Base-by-base conservation (phyloP, 2,329 filamentous ascomycete genomes). In the Beauveria medogensis region DNA sequence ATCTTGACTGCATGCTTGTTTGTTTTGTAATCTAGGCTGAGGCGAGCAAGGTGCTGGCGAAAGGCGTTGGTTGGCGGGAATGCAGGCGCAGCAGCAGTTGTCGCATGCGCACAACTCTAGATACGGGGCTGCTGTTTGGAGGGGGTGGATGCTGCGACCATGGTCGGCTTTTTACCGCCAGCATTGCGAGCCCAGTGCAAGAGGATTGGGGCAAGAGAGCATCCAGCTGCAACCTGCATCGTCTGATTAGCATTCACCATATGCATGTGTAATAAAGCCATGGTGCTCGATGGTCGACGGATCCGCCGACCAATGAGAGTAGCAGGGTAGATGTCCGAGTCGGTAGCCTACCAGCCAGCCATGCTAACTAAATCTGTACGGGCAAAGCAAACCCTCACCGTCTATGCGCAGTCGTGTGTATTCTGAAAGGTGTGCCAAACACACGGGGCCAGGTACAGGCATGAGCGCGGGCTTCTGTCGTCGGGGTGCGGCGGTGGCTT, bases 151-250 rank as follows among this genome's bases (percentile, higher is more conserved):
- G 52, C 14, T 37, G 52, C 18, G 28, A 22, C 44, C 18, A 28
- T 37, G 34, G 20, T 26, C 8, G n/a, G 14, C 30, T 37, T 57
- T 57, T 57, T 57, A 57, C 55, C 55, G 44, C 55, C 55, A 57
- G 43, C n/a, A 28, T 24, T 40, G 53, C 6, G 30, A 41, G 53
- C 40, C 28, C 12, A 41, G 24, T 40, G 53, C 6, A 46, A 41
- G 53, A 34, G 40, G 9, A 30, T 20, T 46, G 26, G 26, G 44
- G 50, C 16, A 34, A 34, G 18, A 43, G 9, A 41, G 34, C n/a
- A n/a, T 10, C 22, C 41, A n/a, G 16, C 55, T 52, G 22, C 34
- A 52, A 44, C 34, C 47, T 51, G 46, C 46, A 47, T 59, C 18
- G 37, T 30, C 37, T 30, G 24, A 37, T 51, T 43, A 52, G 47